Evolutionary conservation across 495 filamentous ascomycete species (phyloP).

Genomic region (Mycothermus thermophilus): DNA sequence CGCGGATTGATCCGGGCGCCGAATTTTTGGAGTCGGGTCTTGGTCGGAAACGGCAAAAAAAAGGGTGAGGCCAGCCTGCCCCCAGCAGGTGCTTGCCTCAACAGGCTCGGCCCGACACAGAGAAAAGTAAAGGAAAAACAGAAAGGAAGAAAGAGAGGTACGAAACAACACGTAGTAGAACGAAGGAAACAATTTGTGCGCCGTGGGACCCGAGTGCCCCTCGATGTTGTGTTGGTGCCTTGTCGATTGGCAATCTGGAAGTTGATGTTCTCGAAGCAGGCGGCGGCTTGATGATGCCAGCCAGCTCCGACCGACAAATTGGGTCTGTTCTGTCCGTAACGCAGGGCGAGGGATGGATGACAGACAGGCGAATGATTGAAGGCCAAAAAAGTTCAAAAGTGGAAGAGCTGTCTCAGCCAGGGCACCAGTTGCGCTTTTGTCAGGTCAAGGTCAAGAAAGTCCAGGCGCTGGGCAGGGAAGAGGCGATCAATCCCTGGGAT

Average conservation of each 20-base stretch:
- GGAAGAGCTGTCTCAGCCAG: conserved; percentile 11
- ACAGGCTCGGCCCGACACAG: conserved; percentile 1
- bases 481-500: conserved; percentile 4
- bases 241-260: too few species aligned
- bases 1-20: conserved; percentile 1
- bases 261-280: too few species aligned
- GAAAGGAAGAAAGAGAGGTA: neutral
- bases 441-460: conserved; percentile 4
- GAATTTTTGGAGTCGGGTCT: conserved; percentile 5
- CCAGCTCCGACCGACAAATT: too few species aligned
- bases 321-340: too few species aligned
- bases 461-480: neutral
- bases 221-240: too few species aligned
- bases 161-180: neutral
- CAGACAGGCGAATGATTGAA: too few species aligned
- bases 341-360: too few species aligned
- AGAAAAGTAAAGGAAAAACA: neutral
- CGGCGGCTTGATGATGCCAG: too few species aligned
- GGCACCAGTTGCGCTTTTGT: conserved; percentile 3
- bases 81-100: neutral
- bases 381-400: neutral
- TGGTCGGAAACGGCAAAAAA: conserved; percentile 1
- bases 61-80: conserved; percentile 6
- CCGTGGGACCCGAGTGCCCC: too few species aligned
- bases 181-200: neutral